Evolutionary conservation across 2,329 filamentous ascomycete genomes (phyloP), one percentile per base, ranked within the genome.

Genomic region (Tolypocladium tundrense): DNA sequence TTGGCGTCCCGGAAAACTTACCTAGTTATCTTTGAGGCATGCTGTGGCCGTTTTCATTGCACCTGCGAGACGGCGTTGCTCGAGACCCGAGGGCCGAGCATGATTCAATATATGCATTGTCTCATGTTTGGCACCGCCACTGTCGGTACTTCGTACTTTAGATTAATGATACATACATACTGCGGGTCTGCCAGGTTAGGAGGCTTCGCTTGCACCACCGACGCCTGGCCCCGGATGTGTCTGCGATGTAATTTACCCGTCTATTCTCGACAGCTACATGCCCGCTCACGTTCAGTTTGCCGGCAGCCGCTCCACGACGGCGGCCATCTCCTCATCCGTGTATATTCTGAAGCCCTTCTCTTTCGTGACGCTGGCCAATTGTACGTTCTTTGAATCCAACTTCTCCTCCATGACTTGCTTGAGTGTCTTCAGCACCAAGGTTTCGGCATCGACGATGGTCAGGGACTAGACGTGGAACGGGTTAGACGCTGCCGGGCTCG

Each of bases 391-490:
- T 63, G 91, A 84, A 73, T 99, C 94, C 60, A 99, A 82, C 80
- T 99, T 99, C 85, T 99, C 94, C 78, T 99, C 94, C 94, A 99
- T 99, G 66, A 99, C 94, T 78, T 99, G 94, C 83, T 97, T 99
- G 73, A 99, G 76, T 42, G 94, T 99, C 85, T 97, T 97, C 69
- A 99, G 80, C 55, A 96, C 92, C 64, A 99, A 79, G 4, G 92
- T 94, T 79, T 99, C 94, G 59, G 94, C 94, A 71, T 99, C 94
- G 58, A 83, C 79, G 62, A 99, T 87, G 48, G 92, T 96, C 62
- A 99, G 82, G 59, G 93, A 97, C 84, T 88, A 63, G 39, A 14
- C 10, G 10, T 27, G 13, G 13, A 39, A 19, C 16, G 19, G 53
- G 61, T 64, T 33, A 62, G 57, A 10, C 39, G 56, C 10, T n/a